These are phyloP conservation scores for Podospora fimiseda DNA, from an alignment of 495 filamentous ascomycete genomes.

Conservation along the genomic window DNA sequence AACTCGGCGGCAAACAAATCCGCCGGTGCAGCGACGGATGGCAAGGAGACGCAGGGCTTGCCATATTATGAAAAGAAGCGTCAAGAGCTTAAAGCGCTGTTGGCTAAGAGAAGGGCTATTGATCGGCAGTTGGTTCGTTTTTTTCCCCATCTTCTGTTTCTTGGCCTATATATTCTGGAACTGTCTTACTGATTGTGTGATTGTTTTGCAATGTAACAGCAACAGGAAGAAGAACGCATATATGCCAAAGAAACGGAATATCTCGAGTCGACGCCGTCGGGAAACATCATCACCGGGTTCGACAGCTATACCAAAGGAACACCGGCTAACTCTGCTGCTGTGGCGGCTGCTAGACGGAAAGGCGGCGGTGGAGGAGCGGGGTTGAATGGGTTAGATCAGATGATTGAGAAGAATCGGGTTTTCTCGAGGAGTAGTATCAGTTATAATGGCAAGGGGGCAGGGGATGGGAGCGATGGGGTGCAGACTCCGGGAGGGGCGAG, in stretches of 20 bases:
- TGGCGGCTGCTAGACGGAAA: constrained; percentile 22
- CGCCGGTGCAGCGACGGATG: constrained; percentile 18
- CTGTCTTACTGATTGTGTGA: too few relatives aligned
- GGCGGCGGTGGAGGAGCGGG: constrained; percentile 40
- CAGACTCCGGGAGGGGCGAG: not conserved
- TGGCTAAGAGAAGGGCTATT: constrained; percentile 35
- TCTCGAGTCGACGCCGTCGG: constrained; percentile 79
- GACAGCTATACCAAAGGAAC: constrained; percentile 91
- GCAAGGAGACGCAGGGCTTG: constrained; percentile 30
- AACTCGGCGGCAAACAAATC: constrained; percentile 48
- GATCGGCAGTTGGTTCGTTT: constrained; percentile 41
- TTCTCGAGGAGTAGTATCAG: constrained; percentile 45
- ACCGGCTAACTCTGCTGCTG: not conserved
- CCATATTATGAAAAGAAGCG: constrained; percentile 48
- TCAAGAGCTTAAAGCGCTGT: constrained; percentile 42
- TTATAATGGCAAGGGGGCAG: not conserved
- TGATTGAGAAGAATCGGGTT: constrained; percentile 48
- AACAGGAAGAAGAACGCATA: constrained; percentile 67
- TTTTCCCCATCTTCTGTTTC: not conserved
- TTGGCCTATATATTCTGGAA: not conserved
- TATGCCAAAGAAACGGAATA: constrained; percentile 77
- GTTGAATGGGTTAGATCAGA: constrained; percentile 30
- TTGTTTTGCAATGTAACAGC: constrained; percentile 16
- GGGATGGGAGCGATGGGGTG: not conserved
- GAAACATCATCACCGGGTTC: constrained; percentile 96